Conservation (phyloP, 495 filamentous ascomycete species). For the Platismatia glauca region DNA sequence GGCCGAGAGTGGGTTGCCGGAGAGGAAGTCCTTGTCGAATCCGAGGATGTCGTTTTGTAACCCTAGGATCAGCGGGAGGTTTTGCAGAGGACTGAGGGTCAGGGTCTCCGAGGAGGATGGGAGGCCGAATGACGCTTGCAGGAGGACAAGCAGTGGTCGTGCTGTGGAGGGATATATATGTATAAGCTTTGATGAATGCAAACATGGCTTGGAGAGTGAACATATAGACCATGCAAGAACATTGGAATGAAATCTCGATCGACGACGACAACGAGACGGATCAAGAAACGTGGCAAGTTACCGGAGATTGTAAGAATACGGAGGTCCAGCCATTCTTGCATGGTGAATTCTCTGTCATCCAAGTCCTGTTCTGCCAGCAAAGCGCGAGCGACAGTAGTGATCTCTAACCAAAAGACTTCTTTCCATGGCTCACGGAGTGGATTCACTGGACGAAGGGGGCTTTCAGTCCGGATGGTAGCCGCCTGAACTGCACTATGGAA, state of each 20-base stretch:
- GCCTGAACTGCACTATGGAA: background rate
- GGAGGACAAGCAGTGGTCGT: slow-evolving; percentile 1
- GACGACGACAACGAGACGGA: background rate
- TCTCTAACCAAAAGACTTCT: slow-evolving; percentile 14
- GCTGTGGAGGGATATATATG: background rate
- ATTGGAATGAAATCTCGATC: background rate
- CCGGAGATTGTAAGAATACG: slow-evolving; percentile 19
- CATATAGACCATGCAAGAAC: background rate
- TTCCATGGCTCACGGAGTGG: slow-evolving; percentile 16
- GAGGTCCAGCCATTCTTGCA: slow-evolving; percentile 15
- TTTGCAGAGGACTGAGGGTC: background rate
- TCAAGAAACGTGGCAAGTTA: background rate
- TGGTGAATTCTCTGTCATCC: slow-evolving; percentile 9
- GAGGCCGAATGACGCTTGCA: slow-evolving; percentile 2
- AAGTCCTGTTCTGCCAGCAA: slow-evolving; percentile 16
- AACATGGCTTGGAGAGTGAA: background rate
- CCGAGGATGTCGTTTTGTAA: slow-evolving; percentile 22
- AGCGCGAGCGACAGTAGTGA: slow-evolving; percentile 14
- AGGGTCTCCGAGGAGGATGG: background rate
- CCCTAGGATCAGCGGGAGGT: slow-evolving; percentile 13
- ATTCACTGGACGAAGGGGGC: background rate
- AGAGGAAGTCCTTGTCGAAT: slow-evolving; percentile 13
- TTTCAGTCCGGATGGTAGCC: background rate
- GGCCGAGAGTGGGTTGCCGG: slow-evolving; percentile 14
- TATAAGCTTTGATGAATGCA: background rate